Evolutionary conservation across 805 yeast species (phyloP).

Genomic region (Candida golubevii): DNA sequence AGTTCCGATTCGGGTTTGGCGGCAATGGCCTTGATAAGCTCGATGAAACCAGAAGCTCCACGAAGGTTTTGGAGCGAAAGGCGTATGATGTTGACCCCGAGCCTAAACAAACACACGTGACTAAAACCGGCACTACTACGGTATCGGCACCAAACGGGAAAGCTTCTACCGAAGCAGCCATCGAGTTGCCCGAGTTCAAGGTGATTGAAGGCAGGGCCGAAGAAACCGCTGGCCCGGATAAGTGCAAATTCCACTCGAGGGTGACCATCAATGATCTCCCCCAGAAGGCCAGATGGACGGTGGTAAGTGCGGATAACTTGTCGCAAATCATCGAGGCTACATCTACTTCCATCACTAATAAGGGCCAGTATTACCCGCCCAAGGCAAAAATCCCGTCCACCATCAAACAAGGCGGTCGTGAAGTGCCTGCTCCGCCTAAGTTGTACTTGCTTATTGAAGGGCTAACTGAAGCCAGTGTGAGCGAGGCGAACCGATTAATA

Average conservation of each 20-base stretch:
- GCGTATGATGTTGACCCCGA: constrained; percentile 38
- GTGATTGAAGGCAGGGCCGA: constrained; percentile 50
- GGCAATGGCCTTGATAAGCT: constrained; percentile 86
- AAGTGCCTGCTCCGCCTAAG: constrained; percentile 59
- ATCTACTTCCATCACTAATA: constrained; percentile 71
- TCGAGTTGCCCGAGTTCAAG: constrained; percentile 40
- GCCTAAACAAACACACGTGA: not conserved
- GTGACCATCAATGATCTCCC: constrained; percentile 84
- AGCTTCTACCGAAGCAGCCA: not conserved
- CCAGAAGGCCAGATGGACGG: constrained; percentile 72
- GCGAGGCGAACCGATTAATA: constrained; percentile 54
- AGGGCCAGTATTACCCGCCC: constrained; percentile 64
- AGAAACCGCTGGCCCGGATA: constrained; percentile 54
- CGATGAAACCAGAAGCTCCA: constrained; percentile 54
- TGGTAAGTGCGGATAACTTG: constrained; percentile 62
- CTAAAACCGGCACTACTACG: not conserved
- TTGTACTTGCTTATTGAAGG: constrained; percentile 78
- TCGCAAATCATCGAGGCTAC: constrained; percentile 65
- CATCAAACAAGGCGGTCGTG: constrained; percentile 42
- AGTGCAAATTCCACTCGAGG: constrained; percentile 56
- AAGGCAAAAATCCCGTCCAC: constrained; percentile 46
- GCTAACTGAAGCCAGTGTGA: constrained; percentile 52
- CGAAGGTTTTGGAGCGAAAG: constrained; percentile 46
- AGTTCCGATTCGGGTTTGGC: constrained; percentile 76
- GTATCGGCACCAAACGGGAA: not conserved